Base-by-base conservation (phyloP, 2,329 filamentous ascomycete species). In the Botrytis fabae region DNA sequence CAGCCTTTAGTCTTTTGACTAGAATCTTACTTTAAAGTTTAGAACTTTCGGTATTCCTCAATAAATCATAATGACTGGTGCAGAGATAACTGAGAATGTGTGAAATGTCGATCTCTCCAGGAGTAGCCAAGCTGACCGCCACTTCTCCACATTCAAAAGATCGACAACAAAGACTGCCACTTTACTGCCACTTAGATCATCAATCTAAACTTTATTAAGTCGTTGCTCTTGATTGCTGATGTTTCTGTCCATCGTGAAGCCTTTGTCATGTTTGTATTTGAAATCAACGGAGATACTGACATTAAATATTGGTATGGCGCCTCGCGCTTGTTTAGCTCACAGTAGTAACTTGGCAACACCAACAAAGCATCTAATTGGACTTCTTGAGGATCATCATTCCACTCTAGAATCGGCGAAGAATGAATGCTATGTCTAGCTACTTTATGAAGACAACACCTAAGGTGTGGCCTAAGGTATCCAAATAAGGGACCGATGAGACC, bases 251-350 rank as follows among this genome's bases (percentile, higher is more conserved):
- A 12, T 25, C 10, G 44, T 22, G 20, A 32, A 51, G 51, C 20
- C n/a, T 32, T 69, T 57, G 28, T 35, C 22, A 28, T 35, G 42
- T 54, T 54, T 54, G 48, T 57, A 59, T 69, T 69, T 69, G 48
- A 57, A n/a, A 42, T 69, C 16, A 6, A 12, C 65, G 65, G 48
- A 69, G 35, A 69, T 69, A 42, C 48, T 20, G 28, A 69, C 18
- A 32, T 32, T 6, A 16, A 54, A 18, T 57, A 8, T 18, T 57
- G 25, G 22, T 57, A 38, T 68, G 65, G 48, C 65, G 48, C 16
- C 35, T 44, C 48, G 48, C 38, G 48, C n/a, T 57, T 57, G 25
- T 32, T 68, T 57, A 57, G 65, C 8, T 18, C 32, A 51, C 9
- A 51, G 46, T 54, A 28, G 22, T 66, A 35, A 38, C 32, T 38